These are phyloP conservation scores for Fusarium tjaetaba DNA, from an alignment of 2,329 filamentous ascomycete genomes.

Conservation along the genomic window DNA sequence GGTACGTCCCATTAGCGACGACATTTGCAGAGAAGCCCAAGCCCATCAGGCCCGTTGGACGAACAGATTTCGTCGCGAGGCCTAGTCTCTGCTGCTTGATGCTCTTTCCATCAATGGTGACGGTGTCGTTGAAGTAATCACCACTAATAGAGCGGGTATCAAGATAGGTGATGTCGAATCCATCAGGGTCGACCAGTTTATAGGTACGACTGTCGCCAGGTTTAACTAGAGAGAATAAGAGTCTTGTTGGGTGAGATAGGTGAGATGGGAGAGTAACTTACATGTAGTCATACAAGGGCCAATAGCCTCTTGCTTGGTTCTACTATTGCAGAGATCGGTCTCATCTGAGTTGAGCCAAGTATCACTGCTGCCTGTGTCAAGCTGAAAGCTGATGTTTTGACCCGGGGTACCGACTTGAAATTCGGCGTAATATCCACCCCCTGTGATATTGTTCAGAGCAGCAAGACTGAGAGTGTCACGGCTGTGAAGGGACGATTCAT, in stretches of 20 bases:
- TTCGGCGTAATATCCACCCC: conserved; percentile 66
- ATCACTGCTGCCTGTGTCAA: conserved; percentile 73
- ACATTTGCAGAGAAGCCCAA: conserved; percentile 66
- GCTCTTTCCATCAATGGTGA: conserved; percentile 59
- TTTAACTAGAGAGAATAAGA: conserved; percentile 47
- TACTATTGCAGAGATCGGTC: conserved; percentile 67
- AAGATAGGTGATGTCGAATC: conserved; percentile 71
- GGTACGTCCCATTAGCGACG: conserved; percentile 55
- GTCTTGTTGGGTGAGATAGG: too few species aligned
- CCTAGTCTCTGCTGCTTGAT: conserved; percentile 66
- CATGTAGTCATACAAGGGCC: conserved; percentile 51
- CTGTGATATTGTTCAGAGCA: conserved; percentile 62
- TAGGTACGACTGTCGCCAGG: conserved; percentile 60
- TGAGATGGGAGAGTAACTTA: conserved; percentile 39
- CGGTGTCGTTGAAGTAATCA: conserved; percentile 67
- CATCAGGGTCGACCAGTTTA: conserved; percentile 51
- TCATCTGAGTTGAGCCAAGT: conserved; percentile 68
- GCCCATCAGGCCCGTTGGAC: conserved; percentile 67
- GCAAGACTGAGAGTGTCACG: conserved; percentile 48
- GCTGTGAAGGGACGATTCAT: conserved; percentile 30
- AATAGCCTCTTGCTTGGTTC: conserved; percentile 47
- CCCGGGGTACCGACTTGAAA: conserved; percentile 68
- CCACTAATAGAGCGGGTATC: conserved; percentile 64
- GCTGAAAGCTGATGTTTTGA: conserved; percentile 63
- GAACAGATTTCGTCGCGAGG: conserved; percentile 58